phyloP scores from a whole-genome alignment of 2,329 filamentous ascomycete species.

The Alternaria solani region DNA sequence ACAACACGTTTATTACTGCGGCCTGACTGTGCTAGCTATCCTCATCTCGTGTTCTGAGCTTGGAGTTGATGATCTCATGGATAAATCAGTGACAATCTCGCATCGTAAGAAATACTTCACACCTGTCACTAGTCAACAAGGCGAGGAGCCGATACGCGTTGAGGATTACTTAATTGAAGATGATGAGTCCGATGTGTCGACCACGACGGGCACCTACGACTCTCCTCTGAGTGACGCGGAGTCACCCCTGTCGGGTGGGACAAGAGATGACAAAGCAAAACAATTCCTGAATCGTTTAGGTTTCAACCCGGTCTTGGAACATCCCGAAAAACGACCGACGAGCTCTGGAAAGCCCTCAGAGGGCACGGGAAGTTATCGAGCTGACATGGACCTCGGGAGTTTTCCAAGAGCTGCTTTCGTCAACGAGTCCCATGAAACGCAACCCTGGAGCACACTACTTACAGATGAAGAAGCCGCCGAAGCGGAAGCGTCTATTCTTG shows the following conservation, averaged over 20 bases:
- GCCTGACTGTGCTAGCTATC: not conserved
- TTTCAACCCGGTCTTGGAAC: too few relatives aligned
- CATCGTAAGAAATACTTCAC: not conserved
- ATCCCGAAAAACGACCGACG: too few relatives aligned
- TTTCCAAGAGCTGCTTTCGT: not conserved
- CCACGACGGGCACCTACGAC: not conserved
- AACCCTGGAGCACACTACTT: not conserved
- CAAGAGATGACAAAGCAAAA: too few relatives aligned
- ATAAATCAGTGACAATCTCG: not conserved
- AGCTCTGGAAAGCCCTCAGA: too few relatives aligned
- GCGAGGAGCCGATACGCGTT: not conserved
- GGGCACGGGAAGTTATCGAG: too few relatives aligned
- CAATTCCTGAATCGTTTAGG: too few relatives aligned
- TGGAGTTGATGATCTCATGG: too few relatives aligned
- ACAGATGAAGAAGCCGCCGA: not conserved
- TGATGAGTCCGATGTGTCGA: not conserved
- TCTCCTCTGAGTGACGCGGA: not conserved
- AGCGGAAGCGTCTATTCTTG: not conserved
- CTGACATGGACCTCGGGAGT: not conserved
- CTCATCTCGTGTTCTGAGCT: slow-evolving; percentile 3
- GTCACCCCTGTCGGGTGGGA: too few relatives aligned
- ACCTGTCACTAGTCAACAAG: not conserved
- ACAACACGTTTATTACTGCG: not conserved
- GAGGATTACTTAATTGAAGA: slow-evolving; percentile 3
- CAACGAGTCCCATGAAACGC: not conserved